These are phyloP conservation scores for Ceratobasidium sp. DNA, from an alignment of 1,284 basidiomycete species.

Conservation along the genomic window DNA sequence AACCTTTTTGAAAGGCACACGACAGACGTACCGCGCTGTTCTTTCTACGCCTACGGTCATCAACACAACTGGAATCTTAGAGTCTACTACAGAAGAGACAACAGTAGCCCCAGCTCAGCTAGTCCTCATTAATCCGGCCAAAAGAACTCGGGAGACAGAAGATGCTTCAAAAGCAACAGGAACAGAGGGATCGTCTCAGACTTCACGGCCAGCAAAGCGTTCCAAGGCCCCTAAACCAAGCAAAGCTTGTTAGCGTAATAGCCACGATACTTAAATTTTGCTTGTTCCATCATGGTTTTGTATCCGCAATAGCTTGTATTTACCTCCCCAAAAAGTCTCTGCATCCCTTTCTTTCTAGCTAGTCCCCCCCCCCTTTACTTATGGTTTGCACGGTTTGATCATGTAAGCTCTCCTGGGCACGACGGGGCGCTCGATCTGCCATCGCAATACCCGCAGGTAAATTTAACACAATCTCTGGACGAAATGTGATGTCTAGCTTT, in stretches of 20 bases:
- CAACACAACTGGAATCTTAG: constrained; percentile 24
- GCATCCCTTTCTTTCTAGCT: not conserved
- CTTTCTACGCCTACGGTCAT: constrained; percentile 78
- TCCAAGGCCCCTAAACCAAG: constrained; percentile 11
- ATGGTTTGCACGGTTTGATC: too few species aligned
- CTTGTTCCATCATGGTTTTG: not conserved
- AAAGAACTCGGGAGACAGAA: constrained; percentile 27
- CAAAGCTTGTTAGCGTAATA: not conserved
- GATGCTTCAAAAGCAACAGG: not conserved
- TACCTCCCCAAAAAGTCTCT: too few species aligned
- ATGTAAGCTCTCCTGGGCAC: too few species aligned
- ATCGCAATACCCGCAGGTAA: too few species aligned
- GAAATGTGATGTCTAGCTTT: too few species aligned
- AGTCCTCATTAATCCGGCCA: not conserved
- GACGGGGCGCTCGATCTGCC: too few species aligned
- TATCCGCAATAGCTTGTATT: too few species aligned
- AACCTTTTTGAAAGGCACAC: constrained; percentile 62
- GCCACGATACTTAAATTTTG: not conserved
- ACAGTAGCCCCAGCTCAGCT: not conserved
- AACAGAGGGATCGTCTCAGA: constrained; percentile 3
- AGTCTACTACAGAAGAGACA: not conserved
- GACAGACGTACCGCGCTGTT: constrained; percentile 75
- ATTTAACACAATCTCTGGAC: too few species aligned
- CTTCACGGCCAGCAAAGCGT: constrained; percentile 21
- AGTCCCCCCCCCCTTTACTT: too few species aligned